These are phyloP conservation scores for Microbotryum saponariae DNA, from an alignment of 1,284 basidiomycete species.

Conservation along the genomic window DNA sequence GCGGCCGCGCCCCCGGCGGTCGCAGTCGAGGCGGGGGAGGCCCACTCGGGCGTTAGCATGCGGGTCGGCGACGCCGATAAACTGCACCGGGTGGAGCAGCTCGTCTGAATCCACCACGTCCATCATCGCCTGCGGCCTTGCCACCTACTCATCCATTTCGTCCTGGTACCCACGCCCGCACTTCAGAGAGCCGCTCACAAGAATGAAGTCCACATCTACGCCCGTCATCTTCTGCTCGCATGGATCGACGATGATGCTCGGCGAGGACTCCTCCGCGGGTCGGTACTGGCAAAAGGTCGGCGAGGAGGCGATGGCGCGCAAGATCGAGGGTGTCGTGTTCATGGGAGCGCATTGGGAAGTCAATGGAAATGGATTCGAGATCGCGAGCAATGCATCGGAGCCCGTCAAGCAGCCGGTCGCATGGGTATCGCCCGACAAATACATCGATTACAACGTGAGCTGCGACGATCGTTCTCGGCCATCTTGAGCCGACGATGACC, in stretches of 20 bases:
- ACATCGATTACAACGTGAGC: slow-evolving; percentile 27
- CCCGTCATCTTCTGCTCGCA: slow-evolving; percentile 14
- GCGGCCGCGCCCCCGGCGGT: too few relatives aligned
- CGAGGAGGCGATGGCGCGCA: slow-evolving; percentile 23
- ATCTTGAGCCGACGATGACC: not conserved
- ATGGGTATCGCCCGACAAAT: slow-evolving; percentile 31
- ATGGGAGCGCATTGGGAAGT: slow-evolving; percentile 36
- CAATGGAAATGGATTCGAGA: slow-evolving; percentile 22
- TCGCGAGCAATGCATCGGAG: slow-evolving; percentile 24
- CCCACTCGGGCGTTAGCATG: too few relatives aligned
- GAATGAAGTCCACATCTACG: not conserved
- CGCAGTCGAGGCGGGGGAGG: too few relatives aligned
- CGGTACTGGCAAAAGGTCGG: slow-evolving; percentile 32
- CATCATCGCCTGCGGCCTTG: too few relatives aligned
- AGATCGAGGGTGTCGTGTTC: slow-evolving; percentile 33
- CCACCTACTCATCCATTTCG: too few relatives aligned
- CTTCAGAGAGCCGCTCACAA: too few relatives aligned
- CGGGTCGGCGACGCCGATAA: too few relatives aligned
- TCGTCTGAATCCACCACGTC: too few relatives aligned
- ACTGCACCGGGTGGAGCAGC: too few relatives aligned
- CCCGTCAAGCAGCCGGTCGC: slow-evolving; percentile 34
- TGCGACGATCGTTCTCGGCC: not conserved
- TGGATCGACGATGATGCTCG: slow-evolving; percentile 36
- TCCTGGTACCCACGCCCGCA: too few relatives aligned
- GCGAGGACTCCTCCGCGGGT: slow-evolving; percentile 29